A percentile compares a stretch with the other conserved stretches of the same genome.
phyloP scores from a whole-genome alignment of 805 yeast genomes.

The Metschnikowia noctiluminum region DNA sequence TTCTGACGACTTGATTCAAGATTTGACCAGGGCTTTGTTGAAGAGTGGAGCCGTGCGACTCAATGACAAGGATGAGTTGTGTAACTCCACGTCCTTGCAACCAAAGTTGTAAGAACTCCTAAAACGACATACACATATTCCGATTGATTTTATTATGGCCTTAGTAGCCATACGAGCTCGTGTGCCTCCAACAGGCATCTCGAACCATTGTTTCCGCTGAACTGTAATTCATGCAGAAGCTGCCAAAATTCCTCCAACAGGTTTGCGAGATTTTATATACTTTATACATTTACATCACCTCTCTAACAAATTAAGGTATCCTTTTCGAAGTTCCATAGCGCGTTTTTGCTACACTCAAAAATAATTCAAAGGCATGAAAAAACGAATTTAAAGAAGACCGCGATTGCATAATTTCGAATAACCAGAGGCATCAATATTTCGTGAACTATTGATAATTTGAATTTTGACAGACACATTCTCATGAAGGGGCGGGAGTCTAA shows the following conservation, averaged over 20 bases:
- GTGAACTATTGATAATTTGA: too few relatives aligned
- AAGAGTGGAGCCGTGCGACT: constrained; percentile 57
- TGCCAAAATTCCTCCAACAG: constrained; percentile 13
- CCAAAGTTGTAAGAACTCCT: constrained; percentile 20
- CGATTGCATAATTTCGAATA: too few relatives aligned
- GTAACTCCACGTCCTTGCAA: constrained; percentile 34
- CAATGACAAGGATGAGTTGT: constrained; percentile 39
- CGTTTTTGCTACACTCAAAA: too few relatives aligned
- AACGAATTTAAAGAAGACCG: too few relatives aligned
- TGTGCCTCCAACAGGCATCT: constrained; percentile 16
- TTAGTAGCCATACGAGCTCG: not conserved
- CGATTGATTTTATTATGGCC: not conserved
- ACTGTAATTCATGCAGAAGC: not conserved
- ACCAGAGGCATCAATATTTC: too few relatives aligned
- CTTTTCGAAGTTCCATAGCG: too few relatives aligned
- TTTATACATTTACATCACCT: not conserved
- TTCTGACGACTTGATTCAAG: constrained; percentile 75
- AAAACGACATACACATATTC: not conserved
- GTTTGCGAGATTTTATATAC: constrained; percentile 11
- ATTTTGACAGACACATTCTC: too few relatives aligned
- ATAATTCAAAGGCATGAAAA: too few relatives aligned
- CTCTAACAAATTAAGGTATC: too few relatives aligned
- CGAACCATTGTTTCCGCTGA: not conserved
- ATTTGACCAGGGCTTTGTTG: constrained; percentile 66
- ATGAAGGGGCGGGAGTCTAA: too few relatives aligned